Conservation (phyloP, 345 rosid genomes). For the Euphorbia pulcherrima region DNA sequence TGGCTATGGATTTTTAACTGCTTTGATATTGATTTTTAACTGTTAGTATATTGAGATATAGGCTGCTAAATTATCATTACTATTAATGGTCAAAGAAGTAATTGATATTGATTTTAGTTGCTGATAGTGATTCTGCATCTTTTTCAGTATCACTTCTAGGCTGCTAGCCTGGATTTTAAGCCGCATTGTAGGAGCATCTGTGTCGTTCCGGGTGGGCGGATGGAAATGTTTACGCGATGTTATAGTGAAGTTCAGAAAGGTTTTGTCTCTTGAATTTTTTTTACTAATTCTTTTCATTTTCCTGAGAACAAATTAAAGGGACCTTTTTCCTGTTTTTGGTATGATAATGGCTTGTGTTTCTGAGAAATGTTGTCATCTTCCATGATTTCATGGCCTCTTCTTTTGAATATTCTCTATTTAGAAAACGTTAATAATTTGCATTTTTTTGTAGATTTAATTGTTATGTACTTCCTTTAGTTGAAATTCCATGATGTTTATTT, state of each 20-base stretch:
- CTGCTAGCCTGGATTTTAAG: constrained; percentile 79
- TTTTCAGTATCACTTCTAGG: constrained; percentile 63
- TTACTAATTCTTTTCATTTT: constrained; percentile 13
- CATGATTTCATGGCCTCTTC: neutral
- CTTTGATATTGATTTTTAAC: neutral
- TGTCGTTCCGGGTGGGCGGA: constrained; percentile 77
- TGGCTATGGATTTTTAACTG: neutral
- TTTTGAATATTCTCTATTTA: neutral
- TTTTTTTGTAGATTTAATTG: neutral
- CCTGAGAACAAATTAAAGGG: neutral
- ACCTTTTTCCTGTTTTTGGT: neutral
- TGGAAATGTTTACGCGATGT: constrained; percentile 91
- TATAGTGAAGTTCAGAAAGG: constrained; percentile 83
- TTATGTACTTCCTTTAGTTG: neutral
- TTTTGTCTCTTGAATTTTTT: constrained; percentile 21
- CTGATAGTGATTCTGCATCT: constrained; percentile 11
- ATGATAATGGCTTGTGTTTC: neutral
- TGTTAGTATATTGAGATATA: neutral
- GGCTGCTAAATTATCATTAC: neutral
- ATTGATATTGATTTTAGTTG: neutral
- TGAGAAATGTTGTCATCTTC: neutral
- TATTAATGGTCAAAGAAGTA: neutral
- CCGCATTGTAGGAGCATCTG: constrained; percentile 66
- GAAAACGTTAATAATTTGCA: neutral
- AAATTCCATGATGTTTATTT: neutral